Evolutionary conservation across 2,329 filamentous ascomycete genomes (phyloP).

Genomic region (Verticillium albo-atrum): DNA sequence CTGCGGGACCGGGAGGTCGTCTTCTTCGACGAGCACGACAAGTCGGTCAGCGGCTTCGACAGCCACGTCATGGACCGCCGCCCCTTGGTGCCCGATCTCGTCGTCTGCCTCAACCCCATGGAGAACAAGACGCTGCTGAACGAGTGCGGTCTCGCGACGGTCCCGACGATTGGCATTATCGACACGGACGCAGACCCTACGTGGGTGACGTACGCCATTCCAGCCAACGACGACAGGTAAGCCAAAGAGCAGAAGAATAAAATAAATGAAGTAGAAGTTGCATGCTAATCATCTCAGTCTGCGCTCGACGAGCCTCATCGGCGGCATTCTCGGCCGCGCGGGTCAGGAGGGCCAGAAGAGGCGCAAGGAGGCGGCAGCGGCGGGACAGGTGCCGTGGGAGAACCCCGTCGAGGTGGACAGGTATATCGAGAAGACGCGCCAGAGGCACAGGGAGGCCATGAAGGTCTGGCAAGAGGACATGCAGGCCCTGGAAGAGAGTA

Average conservation of each 20-base stretch:
- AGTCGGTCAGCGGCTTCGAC: constrained; percentile 56
- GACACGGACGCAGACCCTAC: constrained; percentile 91
- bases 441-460: constrained; percentile 16
- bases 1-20: constrained; percentile 65
- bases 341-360: constrained; percentile 71
- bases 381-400: constrained; percentile 60
- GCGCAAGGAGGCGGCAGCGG: constrained; percentile 57
- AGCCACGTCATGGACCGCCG: constrained; percentile 57
- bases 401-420: constrained; percentile 38
- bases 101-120: constrained; percentile 85
- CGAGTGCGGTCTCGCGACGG: constrained; percentile 82
- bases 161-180: constrained; percentile 91
- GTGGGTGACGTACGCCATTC: constrained; percentile 94
- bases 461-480: constrained; percentile 23
- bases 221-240: constrained; percentile 91
- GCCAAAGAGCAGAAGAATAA: too few relatives aligned
- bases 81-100: constrained; percentile 79
- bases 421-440: constrained; percentile 30
- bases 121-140: constrained; percentile 90
- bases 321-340: constrained; percentile 78
- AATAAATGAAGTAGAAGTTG: too few relatives aligned
- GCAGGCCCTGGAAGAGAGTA: constrained; percentile 26
- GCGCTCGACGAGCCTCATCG: constrained; percentile 75
- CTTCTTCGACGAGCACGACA: constrained; percentile 74
- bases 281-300: constrained; percentile 48